phyloP scores from a whole-genome alignment of 108 stramenopile genomes.

The Chaetoceros tenuissimus region DNA sequence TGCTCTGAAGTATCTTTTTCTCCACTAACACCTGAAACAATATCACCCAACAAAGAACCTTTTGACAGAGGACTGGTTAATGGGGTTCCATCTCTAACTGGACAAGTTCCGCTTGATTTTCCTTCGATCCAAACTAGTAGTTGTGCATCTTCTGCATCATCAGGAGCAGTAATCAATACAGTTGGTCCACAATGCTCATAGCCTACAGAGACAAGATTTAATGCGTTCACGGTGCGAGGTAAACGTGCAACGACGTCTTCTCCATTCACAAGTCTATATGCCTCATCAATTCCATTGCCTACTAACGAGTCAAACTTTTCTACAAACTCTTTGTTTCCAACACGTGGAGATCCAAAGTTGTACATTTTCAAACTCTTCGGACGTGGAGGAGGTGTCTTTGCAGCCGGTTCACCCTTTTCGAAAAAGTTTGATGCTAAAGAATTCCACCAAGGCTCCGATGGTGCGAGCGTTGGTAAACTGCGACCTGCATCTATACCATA shows the following conservation, averaged over 20 bases:
- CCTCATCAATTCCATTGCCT: slow-evolving; percentile 49
- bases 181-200: slow-evolving; percentile 82
- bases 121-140: slow-evolving; percentile 63
- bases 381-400: slow-evolving; percentile 41
- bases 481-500: slow-evolving; percentile 73
- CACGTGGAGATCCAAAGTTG: slow-evolving; percentile 80
- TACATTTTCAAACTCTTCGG: slow-evolving; percentile 63
- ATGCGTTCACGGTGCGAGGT: slow-evolving; percentile 63
- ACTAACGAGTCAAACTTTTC: slow-evolving; percentile 48
- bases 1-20: slow-evolving; percentile 2
- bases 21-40: slow-evolving; percentile 19
- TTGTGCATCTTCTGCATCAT: slow-evolving; percentile 7
- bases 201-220: slow-evolving; percentile 50
- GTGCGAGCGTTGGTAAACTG: slow-evolving; percentile 49
- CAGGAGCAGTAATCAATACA: slow-evolving; percentile 42
- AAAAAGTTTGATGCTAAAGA: slow-evolving; percentile 48
- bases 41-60: slow-evolving; percentile 59
- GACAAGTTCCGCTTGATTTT: slow-evolving; percentile 53
- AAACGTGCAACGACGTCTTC: slow-evolving; percentile 76
- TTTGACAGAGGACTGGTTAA: slow-evolving; percentile 48
- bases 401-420: slow-evolving; percentile 28
- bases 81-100: slow-evolving; percentile 63
- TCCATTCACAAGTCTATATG: slow-evolving; percentile 76
- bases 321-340: slow-evolving; percentile 65
- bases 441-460: slow-evolving; percentile 77